Evolutionary conservation across 2,329 filamentous ascomycete species (phyloP), one percentile per base, ranked within the genome.

Genomic region (Epichloe scottii): DNA sequence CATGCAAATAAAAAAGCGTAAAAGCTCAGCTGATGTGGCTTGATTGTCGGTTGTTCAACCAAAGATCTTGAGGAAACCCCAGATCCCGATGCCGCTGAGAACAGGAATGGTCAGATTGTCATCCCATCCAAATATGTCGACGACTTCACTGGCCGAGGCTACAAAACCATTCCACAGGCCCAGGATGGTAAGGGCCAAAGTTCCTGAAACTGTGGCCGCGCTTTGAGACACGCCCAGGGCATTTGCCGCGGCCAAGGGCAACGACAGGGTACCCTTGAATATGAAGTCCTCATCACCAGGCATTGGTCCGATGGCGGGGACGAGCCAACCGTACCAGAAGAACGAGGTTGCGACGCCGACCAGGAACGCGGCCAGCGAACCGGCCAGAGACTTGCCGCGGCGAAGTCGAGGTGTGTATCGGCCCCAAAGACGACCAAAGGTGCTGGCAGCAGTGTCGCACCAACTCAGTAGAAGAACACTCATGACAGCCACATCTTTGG

Each of bases 31-130:
- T 10, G 15, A n/a, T 15, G 44, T n/a, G 5, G 5, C 5, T 11
- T 37, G n/a, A 7, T 19, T 17, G 7, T 8, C 21, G 7, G 19
- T 23, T 12, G 14, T 35, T 65, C 72, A 81, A 49, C 84, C 84
- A 74, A 96, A 96, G 46, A 89, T 67, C 71, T 87, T 94, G 60
- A 97, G 75, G 66, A 98, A 96, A 0, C 85, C 86, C 84, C 87
- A 95, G 54, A 98, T 82, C 6, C 90, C 90, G 44, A 89, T 69
- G 23, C 90, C 89, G 63, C 89, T 95, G 47, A 98, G 74, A 26
- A 95, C 82, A 2, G 93, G 93, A 66, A 98, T 98, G 47, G 91
- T 97, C 60, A 98, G 73, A 68, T 98, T 98, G 70, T 98, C 93
- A 63, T 98, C 93, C 86, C 89, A 90, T 46, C 89, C 88, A 65